These are phyloP conservation scores for Protomyces gravidus DNA, from an alignment of 1,139 yeast species.

Conservation along the genomic window DNA sequence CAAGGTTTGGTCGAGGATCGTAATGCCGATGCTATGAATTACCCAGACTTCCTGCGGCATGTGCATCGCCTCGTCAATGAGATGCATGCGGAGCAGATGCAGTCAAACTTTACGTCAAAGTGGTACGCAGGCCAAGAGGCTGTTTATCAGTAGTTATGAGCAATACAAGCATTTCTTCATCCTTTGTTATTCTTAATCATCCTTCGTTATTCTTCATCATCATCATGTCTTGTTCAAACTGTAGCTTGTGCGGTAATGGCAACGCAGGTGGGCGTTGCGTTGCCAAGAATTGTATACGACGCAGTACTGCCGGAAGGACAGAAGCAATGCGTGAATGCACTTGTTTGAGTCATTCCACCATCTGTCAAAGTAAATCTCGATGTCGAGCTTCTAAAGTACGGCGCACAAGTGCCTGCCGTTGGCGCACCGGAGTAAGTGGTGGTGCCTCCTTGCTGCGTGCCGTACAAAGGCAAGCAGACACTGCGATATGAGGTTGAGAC, in stretches of 20 bases:
- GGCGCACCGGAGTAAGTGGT: background rate
- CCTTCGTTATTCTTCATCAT: background rate
- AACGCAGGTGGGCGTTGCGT: background rate
- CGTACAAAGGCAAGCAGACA: background rate
- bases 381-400: background rate
- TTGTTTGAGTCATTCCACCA: background rate
- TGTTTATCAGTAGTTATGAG: background rate
- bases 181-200: background rate
- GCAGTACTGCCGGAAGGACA: background rate
- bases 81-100: slow-evolving; percentile 6
- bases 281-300: background rate
- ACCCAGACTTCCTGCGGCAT: slow-evolving; percentile 56
- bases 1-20: slow-evolving; percentile 72
- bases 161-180: too few relatives aligned
- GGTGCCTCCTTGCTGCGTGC: background rate
- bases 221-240: background rate
- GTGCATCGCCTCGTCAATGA: slow-evolving; percentile 51
- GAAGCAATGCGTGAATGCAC: background rate
- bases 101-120: background rate
- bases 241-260: background rate
- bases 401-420: background rate
- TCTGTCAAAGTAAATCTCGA: background rate
- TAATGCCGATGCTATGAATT: slow-evolving; percentile 51
- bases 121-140: background rate
- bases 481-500: background rate